Evolutionary conservation across 2,329 filamentous ascomycete genomes (phyloP), one percentile per base, ranked within the genome.

Genomic region (Endocalyx cinctus): DNA sequence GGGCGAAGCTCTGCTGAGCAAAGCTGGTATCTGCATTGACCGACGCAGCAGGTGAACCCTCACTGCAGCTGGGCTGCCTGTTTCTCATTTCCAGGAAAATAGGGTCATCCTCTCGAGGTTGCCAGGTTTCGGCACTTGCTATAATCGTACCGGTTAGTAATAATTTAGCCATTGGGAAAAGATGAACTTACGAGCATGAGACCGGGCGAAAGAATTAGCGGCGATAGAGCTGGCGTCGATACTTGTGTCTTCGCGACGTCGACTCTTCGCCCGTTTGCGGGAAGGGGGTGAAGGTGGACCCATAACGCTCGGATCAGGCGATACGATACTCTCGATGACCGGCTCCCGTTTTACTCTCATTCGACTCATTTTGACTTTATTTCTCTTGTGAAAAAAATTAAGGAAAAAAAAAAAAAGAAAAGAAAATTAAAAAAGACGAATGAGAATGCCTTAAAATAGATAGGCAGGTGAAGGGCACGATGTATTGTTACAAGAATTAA

Each of bases 1-100:
- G 61, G 1, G 54, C 56, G 19, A 52, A 58, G 25, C 52, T 57
- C 13, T 50, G 46, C 16, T 57, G 50, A 22, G 44, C 38, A 27
- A 55, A 52, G 29, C 47, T 55, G 6, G 36, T 31, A 18, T 55
- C 53, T 7, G 41, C 43, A 35, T 41, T 50, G 19, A 54, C 53
- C 2, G 47, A 38, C 3, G 39, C 38, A 1, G 39, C 38, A 1
- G 48, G 46, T 4, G 50, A 48, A 12, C 43, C 41, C 12, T 31
- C 39, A 6, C 29, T 29, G 23, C 31, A 30, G n/a, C 15, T 29
- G 23, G 27, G 33, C 2, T 26, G 40, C 2, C 42, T 36, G 17
- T 27, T 33, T 27, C 48, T 45, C 41, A 51, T 39, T 25, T 56
- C 45, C 30, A 55, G 34, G 2, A 54, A 42, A 6, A 55, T 50